phyloP scores from a whole-genome alignment of 495 filamentous ascomycete species.

The Podospora pseudocomata region DNA sequence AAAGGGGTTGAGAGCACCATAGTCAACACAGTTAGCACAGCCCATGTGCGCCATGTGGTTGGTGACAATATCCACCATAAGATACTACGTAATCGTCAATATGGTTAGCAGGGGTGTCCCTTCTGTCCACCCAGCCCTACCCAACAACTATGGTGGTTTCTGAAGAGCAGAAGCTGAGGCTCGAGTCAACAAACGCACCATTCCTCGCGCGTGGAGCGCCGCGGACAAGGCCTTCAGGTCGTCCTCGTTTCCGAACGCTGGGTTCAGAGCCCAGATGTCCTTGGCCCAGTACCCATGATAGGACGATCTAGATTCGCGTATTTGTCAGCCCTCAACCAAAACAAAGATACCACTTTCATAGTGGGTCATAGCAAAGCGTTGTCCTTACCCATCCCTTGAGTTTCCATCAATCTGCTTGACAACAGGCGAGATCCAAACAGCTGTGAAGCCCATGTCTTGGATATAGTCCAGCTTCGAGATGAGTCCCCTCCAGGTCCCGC shows the following conservation, averaged over 20 bases:
- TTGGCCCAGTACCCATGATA: slow-evolving; percentile 80
- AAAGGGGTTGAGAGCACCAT: slow-evolving; percentile 62
- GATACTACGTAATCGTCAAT: slow-evolving; percentile 40
- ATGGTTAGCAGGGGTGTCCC: neutral
- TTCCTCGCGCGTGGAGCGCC: slow-evolving; percentile 59
- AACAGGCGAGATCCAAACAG: slow-evolving; percentile 79
- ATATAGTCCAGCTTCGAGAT: slow-evolving; percentile 68
- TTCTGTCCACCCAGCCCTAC: neutral
- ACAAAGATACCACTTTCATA: neutral
- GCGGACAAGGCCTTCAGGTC: slow-evolving; percentile 59
- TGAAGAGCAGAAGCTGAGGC: neutral
- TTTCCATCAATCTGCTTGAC: slow-evolving; percentile 55
- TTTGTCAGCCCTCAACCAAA: neutral
- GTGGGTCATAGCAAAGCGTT: neutral
- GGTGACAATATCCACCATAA: slow-evolving; percentile 77
- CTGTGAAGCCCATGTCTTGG: slow-evolving; percentile 75
- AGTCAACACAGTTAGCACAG: slow-evolving; percentile 53
- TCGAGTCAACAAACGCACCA: slow-evolving; percentile 36
- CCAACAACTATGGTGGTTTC: neutral
- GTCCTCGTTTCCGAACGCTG: slow-evolving; percentile 61
- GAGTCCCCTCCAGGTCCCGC: slow-evolving; percentile 71
- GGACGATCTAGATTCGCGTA: slow-evolving; percentile 30
- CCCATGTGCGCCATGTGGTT: slow-evolving; percentile 73
- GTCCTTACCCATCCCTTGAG: slow-evolving; percentile 49
- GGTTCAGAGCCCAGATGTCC: slow-evolving; percentile 61